Base-by-base conservation (phyloP, 2,329 filamentous ascomycete species). In the Neonectria punicea region DNA sequence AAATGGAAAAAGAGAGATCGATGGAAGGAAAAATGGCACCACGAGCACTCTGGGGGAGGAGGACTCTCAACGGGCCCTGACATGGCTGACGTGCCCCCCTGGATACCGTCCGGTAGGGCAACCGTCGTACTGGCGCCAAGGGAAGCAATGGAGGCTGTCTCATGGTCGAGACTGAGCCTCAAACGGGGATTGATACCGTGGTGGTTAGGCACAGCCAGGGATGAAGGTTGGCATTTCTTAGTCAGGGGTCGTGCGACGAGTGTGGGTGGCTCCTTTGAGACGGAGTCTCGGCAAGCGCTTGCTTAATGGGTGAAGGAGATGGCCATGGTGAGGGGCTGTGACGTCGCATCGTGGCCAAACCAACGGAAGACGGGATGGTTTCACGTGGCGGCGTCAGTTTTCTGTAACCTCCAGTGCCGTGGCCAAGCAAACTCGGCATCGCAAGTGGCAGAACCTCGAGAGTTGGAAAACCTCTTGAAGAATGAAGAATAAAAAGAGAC, bases 171-270 rank as follows among this genome's bases (percentile, higher is more conserved):
- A 64, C 70, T 70, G 68, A 73, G 70, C 62, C 71, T 73, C 71
- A 72, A 70, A 73, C 71, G 65, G 68, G 53, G 63, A 57, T 62
- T 73, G 69, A 63, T 64, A 69, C 69, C 57, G 55, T 65, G 62
- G 67, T 67, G 65, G 71, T 71, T 72, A 70, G 64, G 51, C 61
- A 53, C 50, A 30, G 53, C 58, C 61, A 63, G 68, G 70, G 67
- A 41, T 50, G 18, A 54, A 54, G 59, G 65, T 63, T 69, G 67
- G 36, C 54, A 39, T 39, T 39, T 39, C 14, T n/a, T 39, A 36
- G 41, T 36, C 61, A 58, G 62, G 67, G 63, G 53, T 53, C n/a
- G n/a, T 59, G 59, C 63, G 63, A 53, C 68, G 66, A 61, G 58
- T 30, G 18, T 39, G 32, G 14, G 58, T 46, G 54, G 55, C 32